phyloP scores from a whole-genome alignment of 2,329 filamentous ascomycete genomes.

The Aureobasidium sp. region DNA sequence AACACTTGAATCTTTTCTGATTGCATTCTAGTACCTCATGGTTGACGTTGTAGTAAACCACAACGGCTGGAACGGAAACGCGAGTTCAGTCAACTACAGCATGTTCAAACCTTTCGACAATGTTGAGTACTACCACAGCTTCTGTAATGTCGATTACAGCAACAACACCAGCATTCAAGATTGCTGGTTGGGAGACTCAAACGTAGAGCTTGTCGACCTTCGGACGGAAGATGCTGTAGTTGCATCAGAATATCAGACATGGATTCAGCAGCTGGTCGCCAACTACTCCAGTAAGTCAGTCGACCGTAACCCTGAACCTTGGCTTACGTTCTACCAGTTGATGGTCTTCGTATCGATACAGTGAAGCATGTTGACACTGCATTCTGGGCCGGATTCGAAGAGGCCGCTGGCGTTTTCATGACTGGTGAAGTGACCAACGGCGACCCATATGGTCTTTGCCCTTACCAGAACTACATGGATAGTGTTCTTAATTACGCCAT shows the following conservation, averaged over 20 bases:
- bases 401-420: slow-evolving; percentile 35
- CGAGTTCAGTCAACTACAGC: slow-evolving; percentile 26
- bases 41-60: slow-evolving; percentile 34
- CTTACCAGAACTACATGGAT: slow-evolving; percentile 37
- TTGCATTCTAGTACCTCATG: slow-evolving; percentile 29
- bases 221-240: slow-evolving; percentile 49
- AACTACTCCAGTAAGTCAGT: slow-evolving; percentile 46
- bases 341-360: slow-evolving; percentile 47
- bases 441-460: slow-evolving; percentile 33
- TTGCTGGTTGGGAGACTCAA: slow-evolving; percentile 52
- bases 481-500: slow-evolving; percentile 44
- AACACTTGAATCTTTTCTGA: background rate
- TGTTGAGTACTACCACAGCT: slow-evolving; percentile 42
- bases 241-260: slow-evolving; percentile 47
- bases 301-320: background rate
- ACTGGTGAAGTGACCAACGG: slow-evolving; percentile 41
- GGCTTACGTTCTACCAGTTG: slow-evolving; percentile 30
- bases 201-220: slow-evolving; percentile 56
- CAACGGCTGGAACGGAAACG: slow-evolving; percentile 29
- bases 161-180: slow-evolving; percentile 34
- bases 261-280: slow-evolving; percentile 52
- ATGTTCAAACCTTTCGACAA: slow-evolving; percentile 36
- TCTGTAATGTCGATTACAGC: slow-evolving; percentile 51
- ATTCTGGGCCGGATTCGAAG: slow-evolving; percentile 36
- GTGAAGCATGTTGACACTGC: slow-evolving; percentile 39